These are phyloP conservation scores for Paracoccidioides brasiliensis DNA, from an alignment of 2,329 filamentous ascomycete genomes.

Conservation along the genomic window DNA sequence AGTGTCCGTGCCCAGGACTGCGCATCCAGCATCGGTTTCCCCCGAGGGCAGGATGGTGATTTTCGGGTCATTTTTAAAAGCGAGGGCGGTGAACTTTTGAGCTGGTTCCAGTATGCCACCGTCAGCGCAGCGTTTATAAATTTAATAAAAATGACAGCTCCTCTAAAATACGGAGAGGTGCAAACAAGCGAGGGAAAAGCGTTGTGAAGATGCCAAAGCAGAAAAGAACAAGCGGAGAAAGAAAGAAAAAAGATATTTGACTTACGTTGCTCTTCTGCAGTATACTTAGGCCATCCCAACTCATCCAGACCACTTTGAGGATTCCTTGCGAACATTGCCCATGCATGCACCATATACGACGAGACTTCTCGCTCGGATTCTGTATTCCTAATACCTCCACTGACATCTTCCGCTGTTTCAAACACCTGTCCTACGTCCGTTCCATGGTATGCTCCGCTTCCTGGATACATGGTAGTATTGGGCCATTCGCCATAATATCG, in stretches of 20 bases:
- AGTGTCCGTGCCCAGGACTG: slow-evolving; percentile 12
- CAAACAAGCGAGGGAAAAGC: too few relatives aligned
- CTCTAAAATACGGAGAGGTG: too few relatives aligned
- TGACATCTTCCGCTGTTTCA: slow-evolving; percentile 18
- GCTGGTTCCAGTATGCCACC: not conserved
- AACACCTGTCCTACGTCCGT: slow-evolving; percentile 21
- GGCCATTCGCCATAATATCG: slow-evolving; percentile 18
- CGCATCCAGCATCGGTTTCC: slow-evolving; percentile 14
- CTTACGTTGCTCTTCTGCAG: not conserved
- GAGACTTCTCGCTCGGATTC: slow-evolving; percentile 40
- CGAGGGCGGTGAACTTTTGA: slow-evolving; percentile 17
- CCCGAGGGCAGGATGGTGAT: slow-evolving; percentile 10
- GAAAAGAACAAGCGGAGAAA: too few relatives aligned
- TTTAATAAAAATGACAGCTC: too few relatives aligned
- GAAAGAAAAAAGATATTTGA: too few relatives aligned
- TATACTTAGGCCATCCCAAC: slow-evolving; percentile 8
- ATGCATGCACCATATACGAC: slow-evolving; percentile 17
- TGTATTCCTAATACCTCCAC: slow-evolving; percentile 41
- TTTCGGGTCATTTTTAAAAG: slow-evolving; percentile 11
- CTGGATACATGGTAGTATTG: slow-evolving; percentile 14
- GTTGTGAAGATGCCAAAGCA: too few relatives aligned
- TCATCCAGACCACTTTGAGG: slow-evolving; percentile 17
- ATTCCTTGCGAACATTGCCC: slow-evolving; percentile 22
- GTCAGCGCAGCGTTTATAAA: too few relatives aligned
- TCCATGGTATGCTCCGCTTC: slow-evolving; percentile 13